A percentile compares a stretch with the other conserved stretches of the same genome.
Conservation (phyloP, 805 yeast genomes). For the Aciculoconidium aculeatum region DNA sequence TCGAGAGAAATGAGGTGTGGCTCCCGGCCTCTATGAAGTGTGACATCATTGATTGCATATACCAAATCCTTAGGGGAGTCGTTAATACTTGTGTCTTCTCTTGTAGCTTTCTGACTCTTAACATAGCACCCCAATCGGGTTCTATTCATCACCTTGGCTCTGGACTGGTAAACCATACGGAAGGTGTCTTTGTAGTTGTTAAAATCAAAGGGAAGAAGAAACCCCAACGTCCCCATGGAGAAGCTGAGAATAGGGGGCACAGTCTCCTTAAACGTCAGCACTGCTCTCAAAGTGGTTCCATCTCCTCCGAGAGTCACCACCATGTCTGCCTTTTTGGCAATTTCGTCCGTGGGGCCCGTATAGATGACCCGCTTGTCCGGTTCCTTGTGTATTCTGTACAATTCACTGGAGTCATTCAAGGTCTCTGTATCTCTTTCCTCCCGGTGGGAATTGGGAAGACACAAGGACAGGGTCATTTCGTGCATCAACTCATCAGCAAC, state of each 20-base stretch:
- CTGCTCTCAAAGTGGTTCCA: constrained; percentile 85
- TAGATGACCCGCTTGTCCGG: constrained; percentile 25
- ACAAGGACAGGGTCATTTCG: constrained; percentile 10
- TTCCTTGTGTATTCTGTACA: constrained; percentile 7
- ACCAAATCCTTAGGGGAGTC: constrained; percentile 27
- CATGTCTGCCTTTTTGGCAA: constrained; percentile 66
- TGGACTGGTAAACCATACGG: constrained; percentile 55
- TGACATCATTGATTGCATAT: constrained; percentile 91
- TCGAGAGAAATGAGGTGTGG: constrained; percentile 84
- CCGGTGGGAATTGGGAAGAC: constrained; percentile 3
- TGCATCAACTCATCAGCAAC: constrained; percentile 63
- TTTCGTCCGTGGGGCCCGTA: constrained; percentile 54
- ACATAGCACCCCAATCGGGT: constrained; percentile 76
- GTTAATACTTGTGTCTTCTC: constrained; percentile 5
- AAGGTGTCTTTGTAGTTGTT: constrained; percentile 55
- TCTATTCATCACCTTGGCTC: constrained; percentile 70
- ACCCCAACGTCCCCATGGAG: constrained; percentile 88
- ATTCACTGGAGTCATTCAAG: constrained; percentile 6
- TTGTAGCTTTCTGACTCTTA: constrained; percentile 18
- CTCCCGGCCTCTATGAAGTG: constrained; percentile 79
- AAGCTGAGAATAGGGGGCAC: constrained; percentile 90
- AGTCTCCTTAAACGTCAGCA: constrained; percentile 64
- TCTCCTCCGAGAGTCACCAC: constrained; percentile 93
- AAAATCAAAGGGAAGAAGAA: constrained; percentile 82
- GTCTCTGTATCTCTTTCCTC: constrained; percentile 1